A percentile compares a stretch with the other conserved stretches of the same genome.
Evolutionary conservation across 2,329 filamentous ascomycete genomes (phyloP).

Genomic region (Atkinsonella texensis): DNA sequence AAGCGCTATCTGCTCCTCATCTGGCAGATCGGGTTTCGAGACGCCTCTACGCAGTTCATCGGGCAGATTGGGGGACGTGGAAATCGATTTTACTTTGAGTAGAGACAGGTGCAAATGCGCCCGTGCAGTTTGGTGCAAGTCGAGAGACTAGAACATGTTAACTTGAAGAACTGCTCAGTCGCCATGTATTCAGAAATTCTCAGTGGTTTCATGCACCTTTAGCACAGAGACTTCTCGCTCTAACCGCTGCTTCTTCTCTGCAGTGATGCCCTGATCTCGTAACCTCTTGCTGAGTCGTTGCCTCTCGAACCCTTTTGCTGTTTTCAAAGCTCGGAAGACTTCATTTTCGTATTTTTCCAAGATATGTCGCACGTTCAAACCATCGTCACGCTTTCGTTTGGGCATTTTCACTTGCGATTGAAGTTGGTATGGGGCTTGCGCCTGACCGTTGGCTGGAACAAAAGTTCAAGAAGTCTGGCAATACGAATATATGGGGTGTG

Average conservation of each 20-base stretch:
- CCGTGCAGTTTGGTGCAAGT: conserved; percentile 44
- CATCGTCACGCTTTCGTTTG: conserved; percentile 43
- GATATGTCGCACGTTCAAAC: conserved; percentile 34
- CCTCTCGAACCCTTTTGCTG: conserved; percentile 63
- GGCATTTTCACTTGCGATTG: conserved; percentile 28
- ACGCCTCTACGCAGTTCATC: conserved; percentile 33
- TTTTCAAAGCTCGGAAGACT: conserved; percentile 56
- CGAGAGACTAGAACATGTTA: conserved; percentile 32
- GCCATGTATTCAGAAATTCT: neutral
- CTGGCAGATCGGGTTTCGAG: conserved; percentile 37
- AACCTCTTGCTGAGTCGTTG: conserved; percentile 58
- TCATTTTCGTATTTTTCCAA: conserved; percentile 46
- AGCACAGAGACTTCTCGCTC: conserved; percentile 47
- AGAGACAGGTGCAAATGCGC: conserved; percentile 44
- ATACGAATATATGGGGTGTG: neutral
- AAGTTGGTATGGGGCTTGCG: neutral
- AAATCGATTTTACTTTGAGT: conserved; percentile 40
- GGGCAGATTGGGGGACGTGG: conserved; percentile 38
- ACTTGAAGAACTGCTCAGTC: neutral
- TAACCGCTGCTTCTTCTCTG: conserved; percentile 44
- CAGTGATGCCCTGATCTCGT: conserved; percentile 30
- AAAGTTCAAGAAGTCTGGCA: neutral
- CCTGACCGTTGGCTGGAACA: neutral
- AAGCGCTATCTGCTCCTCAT: conserved; percentile 37
- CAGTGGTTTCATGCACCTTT: conserved; percentile 27